Conservation (phyloP, 139 green algal genomes). For the Spirogloea muscicola region DNA sequence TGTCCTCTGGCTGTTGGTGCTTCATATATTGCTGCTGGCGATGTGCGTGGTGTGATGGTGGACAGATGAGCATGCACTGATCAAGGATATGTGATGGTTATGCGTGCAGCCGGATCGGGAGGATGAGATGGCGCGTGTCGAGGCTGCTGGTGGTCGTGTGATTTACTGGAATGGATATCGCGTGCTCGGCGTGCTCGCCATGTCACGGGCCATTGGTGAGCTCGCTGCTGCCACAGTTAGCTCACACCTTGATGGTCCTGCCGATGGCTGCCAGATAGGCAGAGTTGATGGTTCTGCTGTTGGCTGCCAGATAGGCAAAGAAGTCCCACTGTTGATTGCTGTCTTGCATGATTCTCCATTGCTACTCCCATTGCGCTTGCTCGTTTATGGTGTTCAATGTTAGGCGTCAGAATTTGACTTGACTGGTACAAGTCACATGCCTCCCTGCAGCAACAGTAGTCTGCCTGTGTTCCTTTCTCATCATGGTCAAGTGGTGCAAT, state of each 20-base stretch:
- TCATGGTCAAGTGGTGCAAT: background rate
- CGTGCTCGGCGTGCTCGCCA: constrained; percentile 66
- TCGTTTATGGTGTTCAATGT: background rate
- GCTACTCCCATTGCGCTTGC: too few species aligned
- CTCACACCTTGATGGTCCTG: background rate
- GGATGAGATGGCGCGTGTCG: constrained; percentile 66
- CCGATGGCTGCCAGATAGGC: background rate
- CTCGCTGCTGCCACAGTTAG: background rate
- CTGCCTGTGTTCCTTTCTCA: background rate
- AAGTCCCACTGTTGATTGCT: background rate
- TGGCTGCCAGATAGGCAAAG: background rate
- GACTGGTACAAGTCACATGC: background rate
- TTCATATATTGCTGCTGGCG: too few species aligned
- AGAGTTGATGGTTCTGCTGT: background rate
- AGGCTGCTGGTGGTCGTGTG: constrained; percentile 64
- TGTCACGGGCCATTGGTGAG: constrained; percentile 67
- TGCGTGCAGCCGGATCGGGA: constrained; percentile 55
- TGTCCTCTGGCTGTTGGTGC: too few species aligned
- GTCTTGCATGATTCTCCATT: background rate
- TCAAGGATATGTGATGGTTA: too few species aligned
- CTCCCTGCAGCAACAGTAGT: background rate
- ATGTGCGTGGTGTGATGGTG: too few species aligned
- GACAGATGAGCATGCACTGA: too few species aligned
- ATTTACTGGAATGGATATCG: constrained; percentile 67
- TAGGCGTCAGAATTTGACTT: constrained; percentile 1